Evolutionary conservation across 345 rosid species (phyloP).

Genomic region (Bruguiera sexangula): DNA sequence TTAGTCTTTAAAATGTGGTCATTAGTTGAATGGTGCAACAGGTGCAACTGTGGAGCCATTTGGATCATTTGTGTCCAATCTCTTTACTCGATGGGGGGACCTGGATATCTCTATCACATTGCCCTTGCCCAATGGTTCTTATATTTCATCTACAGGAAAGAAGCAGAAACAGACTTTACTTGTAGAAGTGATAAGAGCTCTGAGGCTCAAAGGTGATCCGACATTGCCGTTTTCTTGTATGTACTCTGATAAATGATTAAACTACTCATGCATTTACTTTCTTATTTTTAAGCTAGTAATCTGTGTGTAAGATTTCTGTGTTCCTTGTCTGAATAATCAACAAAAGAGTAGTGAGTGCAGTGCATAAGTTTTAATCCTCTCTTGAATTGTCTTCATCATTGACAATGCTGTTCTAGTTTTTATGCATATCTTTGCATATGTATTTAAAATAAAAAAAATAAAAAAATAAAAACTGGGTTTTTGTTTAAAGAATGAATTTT

Average conservation of each 20-base stretch:
- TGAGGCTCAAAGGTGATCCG: constrained; percentile 52
- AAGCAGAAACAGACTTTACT: constrained; percentile 59
- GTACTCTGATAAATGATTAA: neutral
- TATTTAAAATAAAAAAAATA: no score
- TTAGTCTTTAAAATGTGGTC: neutral
- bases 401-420: no score
- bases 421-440: no score
- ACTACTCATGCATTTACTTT: neutral
- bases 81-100: constrained; percentile 75
- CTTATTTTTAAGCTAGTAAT: no score
- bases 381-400: no score
- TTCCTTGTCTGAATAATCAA: no score
- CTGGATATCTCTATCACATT: constrained; percentile 74
- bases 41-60: constrained; percentile 88
- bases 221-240: neutral
- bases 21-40: constrained; percentile 28
- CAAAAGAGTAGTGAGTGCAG: no score
- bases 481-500: no score
- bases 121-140: constrained; percentile 42
- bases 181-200: constrained; percentile 46
- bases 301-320: no score
- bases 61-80: constrained; percentile 88
- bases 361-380: no score
- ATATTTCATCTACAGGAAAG: constrained; percentile 65
- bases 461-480: no score